Conservation (phyloP, 2,329 filamentous ascomycete species). For the Xenoacremonium recifei region DNA sequence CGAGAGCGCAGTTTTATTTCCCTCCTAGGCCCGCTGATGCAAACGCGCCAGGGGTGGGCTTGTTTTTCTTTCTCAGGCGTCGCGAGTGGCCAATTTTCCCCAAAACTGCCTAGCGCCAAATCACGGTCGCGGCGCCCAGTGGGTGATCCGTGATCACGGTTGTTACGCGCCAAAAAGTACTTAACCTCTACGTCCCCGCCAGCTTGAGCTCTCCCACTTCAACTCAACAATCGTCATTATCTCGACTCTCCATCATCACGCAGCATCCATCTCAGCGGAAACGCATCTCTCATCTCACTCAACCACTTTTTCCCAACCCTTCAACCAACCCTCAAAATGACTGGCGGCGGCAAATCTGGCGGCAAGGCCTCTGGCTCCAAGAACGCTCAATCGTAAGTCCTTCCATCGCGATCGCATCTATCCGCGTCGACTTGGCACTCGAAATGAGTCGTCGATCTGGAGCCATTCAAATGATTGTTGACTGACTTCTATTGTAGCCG, state of each 20-base stretch:
- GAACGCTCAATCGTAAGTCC: slow-evolving; percentile 94
- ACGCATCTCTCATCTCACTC: slow-evolving; percentile 11
- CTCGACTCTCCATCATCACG: slow-evolving; percentile 25
- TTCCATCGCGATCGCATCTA: neutral
- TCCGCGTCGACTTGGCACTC: slow-evolving; percentile 3
- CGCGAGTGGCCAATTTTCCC: slow-evolving; percentile 31
- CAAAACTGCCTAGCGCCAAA: slow-evolving; percentile 29
- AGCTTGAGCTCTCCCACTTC: slow-evolving; percentile 33
- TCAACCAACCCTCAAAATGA: slow-evolving; percentile 74
- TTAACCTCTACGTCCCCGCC: slow-evolving; percentile 51
- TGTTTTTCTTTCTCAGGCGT: slow-evolving; percentile 31
- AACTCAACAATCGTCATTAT: slow-evolving; percentile 35
- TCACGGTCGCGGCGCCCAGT: slow-evolving; percentile 23
- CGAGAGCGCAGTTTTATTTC: slow-evolving; percentile 20
- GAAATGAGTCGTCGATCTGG: neutral
- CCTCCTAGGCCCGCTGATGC: slow-evolving; percentile 10
- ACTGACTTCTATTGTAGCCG: slow-evolving; percentile 64
- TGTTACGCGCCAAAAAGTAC: slow-evolving; percentile 52
- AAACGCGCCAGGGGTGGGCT: slow-evolving; percentile 18
- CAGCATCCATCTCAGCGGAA: slow-evolving; percentile 21
- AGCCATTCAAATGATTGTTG: too few relatives aligned
- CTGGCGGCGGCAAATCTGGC: slow-evolving; percentile 99
- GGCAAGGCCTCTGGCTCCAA: slow-evolving; percentile 99
- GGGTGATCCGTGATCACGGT: slow-evolving; percentile 52
- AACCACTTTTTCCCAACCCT: slow-evolving; percentile 13